phyloP scores from a whole-genome alignment of 495 filamentous ascomycete species.

The Penicillium steckii region DNA sequence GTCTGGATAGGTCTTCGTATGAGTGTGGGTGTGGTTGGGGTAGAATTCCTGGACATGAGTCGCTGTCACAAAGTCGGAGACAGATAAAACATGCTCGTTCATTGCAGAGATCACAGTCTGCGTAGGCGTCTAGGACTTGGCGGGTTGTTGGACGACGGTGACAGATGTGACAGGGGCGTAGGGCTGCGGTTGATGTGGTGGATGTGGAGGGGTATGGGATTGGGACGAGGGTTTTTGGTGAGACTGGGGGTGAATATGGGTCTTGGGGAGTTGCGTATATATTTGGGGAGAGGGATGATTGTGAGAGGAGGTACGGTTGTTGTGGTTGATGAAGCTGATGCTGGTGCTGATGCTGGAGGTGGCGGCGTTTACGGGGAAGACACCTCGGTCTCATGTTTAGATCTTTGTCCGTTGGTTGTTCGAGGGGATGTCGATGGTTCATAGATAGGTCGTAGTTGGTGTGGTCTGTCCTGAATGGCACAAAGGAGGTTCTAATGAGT shows the following conservation, averaged over 20 bases:
- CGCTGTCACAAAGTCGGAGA: constrained; percentile 46
- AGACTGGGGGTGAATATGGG: constrained; percentile 34
- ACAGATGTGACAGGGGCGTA: constrained; percentile 53
- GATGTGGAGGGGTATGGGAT: constrained; percentile 10
- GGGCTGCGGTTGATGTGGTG: constrained; percentile 27
- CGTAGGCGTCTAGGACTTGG: constrained; percentile 47
- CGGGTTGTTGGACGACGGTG: constrained; percentile 46
- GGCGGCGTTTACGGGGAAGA: constrained; percentile 37
- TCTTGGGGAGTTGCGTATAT: constrained; percentile 22
- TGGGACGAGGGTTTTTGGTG: constrained; percentile 34
- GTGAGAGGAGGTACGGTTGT: constrained; percentile 1
- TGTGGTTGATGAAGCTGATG: constrained; percentile 15
- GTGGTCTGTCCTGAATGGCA: neutral
- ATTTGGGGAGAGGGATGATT: constrained; percentile 24
- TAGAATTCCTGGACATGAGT: constrained; percentile 22
- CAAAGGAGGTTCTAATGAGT: neutral
- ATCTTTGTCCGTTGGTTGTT: constrained; percentile 9
- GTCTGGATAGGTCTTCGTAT: constrained; percentile 8
- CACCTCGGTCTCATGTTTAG: constrained; percentile 25
- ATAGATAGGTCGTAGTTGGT: neutral
- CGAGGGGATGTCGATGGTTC: neutral
- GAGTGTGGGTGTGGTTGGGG: neutral
- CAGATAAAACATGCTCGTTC: constrained; percentile 53
- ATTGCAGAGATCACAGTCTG: constrained; percentile 49
- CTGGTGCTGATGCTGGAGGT: constrained; percentile 22